Base-by-base conservation (phyloP, 2,329 filamentous ascomycete species). In the Neofusicoccum cordaticola region DNA sequence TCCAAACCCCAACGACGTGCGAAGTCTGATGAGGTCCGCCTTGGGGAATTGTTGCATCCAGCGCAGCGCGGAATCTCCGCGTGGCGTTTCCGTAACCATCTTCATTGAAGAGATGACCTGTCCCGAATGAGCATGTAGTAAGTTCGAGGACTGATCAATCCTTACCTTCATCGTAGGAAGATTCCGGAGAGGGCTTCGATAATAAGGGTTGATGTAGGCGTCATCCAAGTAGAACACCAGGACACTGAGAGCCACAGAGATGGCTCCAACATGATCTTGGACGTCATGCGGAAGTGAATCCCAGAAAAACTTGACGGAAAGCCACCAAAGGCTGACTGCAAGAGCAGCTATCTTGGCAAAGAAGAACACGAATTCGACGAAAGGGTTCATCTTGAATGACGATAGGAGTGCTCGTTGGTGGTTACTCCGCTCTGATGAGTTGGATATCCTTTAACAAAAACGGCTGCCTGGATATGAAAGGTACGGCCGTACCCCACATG, bases 401-500 rank as follows among this genome's bases (percentile, higher is more conserved):
- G 27, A 31, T 31, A 7, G 27, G 27, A 31, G 27, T 31, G 6
- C 15, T 35, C 13, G 9, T 4, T 22, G 19, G 12, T 12, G 17
- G 17, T 8, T 11, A 2, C 12, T 34, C 9, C 22, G 13, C 17
- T 8, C 9, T 4, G 8, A 4, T 22, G 45, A 4, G 17, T 12
- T 12, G 45, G 15, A 48, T 48, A 27, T 27, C 11, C 19, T 31
- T 48, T 48, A 27, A 27, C 11, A 11, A 34, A 35, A 51, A 35
- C 7, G 47, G 47, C 15, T 34, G 47, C 47, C 47, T 51, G 27
- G 47, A 51, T 12, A 13, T 15, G 4, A n/a, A 15, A 34, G 6
- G n/a, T 51, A 51, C 47, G 47, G 47, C 47, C 47, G 47, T 51
- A 51, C 47, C 47, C 47, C 47, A 51, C 47, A 51, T n/a, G 12